Evolutionary conservation across 306 rosid species (phyloP).

Genomic region (Vigna trinervia): DNA sequence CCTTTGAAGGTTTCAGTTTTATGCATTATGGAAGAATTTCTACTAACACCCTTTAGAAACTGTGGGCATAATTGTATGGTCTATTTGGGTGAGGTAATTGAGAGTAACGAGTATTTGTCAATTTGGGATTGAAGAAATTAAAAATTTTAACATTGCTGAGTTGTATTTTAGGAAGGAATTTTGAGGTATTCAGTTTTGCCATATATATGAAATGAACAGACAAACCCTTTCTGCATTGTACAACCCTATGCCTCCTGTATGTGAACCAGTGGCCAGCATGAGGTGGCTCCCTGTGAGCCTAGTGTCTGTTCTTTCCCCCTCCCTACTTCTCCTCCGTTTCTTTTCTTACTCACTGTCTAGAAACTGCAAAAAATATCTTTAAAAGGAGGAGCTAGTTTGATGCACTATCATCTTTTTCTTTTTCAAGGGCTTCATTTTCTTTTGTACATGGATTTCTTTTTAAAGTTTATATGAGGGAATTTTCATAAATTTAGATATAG

Average conservation of each 20-base stretch:
- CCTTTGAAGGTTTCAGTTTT: not conserved
- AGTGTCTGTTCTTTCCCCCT: too few species aligned
- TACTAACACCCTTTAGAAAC: slow-evolving; percentile 20
- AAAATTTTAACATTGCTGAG: not conserved
- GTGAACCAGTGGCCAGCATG: too few species aligned
- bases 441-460: not conserved
- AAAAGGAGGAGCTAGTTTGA: too few species aligned
- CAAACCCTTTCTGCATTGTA: not conserved
- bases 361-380: too few species aligned
- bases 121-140: not conserved
- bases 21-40: not conserved
- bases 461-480: not conserved
- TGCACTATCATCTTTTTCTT: too few species aligned
- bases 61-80: not conserved
- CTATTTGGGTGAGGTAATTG: not conserved
- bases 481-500: slow-evolving; percentile 7
- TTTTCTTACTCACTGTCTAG: too few species aligned
- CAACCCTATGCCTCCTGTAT: not conserved
- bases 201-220: not conserved
- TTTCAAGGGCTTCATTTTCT: not conserved
- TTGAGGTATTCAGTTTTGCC: not conserved
- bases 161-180: not conserved
- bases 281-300: too few species aligned
- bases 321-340: too few species aligned
- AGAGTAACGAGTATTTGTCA: not conserved